These are phyloP conservation scores for Fraxinus pennsylvanica DNA, from an alignment of 257 asterid genomes.

Conservation along the genomic window DNA sequence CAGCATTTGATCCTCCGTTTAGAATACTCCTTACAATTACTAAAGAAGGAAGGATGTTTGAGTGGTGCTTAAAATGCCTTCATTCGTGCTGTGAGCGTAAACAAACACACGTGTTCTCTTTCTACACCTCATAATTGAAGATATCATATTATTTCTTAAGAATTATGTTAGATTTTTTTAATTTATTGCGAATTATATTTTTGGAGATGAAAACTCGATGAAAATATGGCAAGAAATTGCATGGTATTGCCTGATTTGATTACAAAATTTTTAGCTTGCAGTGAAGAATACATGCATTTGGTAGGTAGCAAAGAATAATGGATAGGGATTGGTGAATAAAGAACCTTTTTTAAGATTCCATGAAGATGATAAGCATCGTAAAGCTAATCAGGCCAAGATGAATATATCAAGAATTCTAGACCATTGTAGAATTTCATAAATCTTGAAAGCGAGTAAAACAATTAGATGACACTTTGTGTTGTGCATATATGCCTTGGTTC, in stretches of 20 bases:
- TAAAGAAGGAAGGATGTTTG: background rate
- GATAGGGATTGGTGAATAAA: background rate
- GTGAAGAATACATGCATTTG: background rate
- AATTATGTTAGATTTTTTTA: background rate
- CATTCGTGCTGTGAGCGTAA: background rate
- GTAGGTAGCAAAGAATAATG: background rate
- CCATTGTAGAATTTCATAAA: background rate
- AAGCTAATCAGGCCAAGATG: background rate
- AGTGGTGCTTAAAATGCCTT: background rate
- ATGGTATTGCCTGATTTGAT: background rate
- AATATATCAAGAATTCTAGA: background rate
- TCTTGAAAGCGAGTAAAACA: constrained; percentile 10
- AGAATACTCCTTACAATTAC: background rate
- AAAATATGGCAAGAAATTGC: background rate
- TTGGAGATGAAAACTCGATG: background rate
- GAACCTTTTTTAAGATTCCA: background rate
- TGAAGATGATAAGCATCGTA: background rate
- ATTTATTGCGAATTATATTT: background rate
- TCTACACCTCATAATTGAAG: background rate
- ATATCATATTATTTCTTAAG: background rate
- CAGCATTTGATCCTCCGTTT: background rate
- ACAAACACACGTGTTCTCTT: background rate
- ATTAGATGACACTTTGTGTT: background rate
- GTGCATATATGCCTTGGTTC: background rate
- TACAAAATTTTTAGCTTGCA: background rate